Evolutionary conservation across 306 rosid genomes (phyloP).

Genomic region (Cucurbita maxima): DNA sequence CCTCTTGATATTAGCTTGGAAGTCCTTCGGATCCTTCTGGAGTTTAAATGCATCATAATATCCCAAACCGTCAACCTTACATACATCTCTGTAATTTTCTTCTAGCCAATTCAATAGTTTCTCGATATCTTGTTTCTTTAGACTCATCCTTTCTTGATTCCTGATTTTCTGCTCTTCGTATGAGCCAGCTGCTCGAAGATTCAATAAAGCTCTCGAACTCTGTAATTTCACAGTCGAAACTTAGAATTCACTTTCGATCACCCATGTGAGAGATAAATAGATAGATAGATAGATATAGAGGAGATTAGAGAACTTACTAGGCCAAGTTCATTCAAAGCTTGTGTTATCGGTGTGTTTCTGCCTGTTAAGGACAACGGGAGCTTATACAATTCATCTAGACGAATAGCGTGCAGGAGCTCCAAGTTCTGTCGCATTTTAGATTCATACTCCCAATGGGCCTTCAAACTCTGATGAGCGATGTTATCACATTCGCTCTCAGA

Average conservation of each 20-base stretch:
- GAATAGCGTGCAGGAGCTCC: conserved; percentile 19
- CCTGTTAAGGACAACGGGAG: conserved; percentile 26
- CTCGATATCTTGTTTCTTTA: conserved; percentile 2
- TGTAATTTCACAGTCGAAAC: conserved; percentile 14
- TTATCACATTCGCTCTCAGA: conserved; percentile 3
- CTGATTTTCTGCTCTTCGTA: conserved; percentile 23
- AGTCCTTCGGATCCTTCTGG: conserved; percentile 33
- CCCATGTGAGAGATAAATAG: neutral
- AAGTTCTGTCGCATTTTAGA: conserved; percentile 19
- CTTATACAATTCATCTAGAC: conserved; percentile 18
- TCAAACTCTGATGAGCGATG: conserved; percentile 25
- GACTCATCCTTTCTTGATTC: conserved; percentile 17
- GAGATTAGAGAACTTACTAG: conserved; percentile 27
- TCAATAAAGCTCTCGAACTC: conserved; percentile 46
- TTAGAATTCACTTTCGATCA: neutral
- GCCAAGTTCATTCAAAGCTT: conserved; percentile 50
- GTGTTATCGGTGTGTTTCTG: conserved; percentile 6
- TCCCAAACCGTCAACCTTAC: conserved; percentile 13
- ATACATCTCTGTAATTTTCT: conserved; percentile 19
- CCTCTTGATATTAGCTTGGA: conserved; percentile 59
- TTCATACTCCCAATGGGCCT: conserved; percentile 29
- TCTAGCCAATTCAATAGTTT: neutral
- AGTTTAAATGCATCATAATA: conserved; percentile 62
- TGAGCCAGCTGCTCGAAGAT: conserved; percentile 58
- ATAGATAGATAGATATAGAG: neutral